phyloP scores from a whole-genome alignment of 176 grass and related monocot species.

The maize (Zea mays) region DNA sequence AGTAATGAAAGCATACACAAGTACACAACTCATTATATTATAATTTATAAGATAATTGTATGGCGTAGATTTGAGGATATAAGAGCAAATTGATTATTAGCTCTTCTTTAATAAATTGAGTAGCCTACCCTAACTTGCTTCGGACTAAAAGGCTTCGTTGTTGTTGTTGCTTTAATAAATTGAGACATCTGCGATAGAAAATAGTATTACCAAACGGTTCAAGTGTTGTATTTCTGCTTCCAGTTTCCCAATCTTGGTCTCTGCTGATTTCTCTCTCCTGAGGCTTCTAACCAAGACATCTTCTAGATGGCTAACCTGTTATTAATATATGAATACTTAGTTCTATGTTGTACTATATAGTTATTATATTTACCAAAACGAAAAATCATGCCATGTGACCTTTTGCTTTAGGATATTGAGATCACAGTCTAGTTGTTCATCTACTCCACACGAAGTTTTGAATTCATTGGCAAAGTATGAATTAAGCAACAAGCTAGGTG shows the following conservation, averaged over 20 bases:
- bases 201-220: conserved; percentile 67
- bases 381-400: conserved; percentile 38
- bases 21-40: background rate
- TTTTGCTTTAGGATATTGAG: conserved; percentile 59
- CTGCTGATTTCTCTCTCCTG: conserved; percentile 79
- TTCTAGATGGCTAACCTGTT: conserved; percentile 73
- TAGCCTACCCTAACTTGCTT: no score
- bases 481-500: conserved; percentile 48
- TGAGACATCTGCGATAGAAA: conserved; percentile 1
- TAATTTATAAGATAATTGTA: conserved; percentile 10
- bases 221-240: conserved; percentile 82
- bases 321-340: conserved; percentile 26
- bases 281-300: conserved; percentile 68
- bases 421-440: conserved; percentile 47
- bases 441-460: conserved; percentile 41
- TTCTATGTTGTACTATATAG: background rate
- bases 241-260: conserved; percentile 60
- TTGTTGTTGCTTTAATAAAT: background rate
- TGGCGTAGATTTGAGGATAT: conserved; percentile 17
- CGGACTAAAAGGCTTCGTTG: no score
- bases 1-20: background rate
- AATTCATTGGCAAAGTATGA: conserved; percentile 47
- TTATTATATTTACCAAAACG: conserved; percentile 24
- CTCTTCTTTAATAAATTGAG: background rate
- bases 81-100: background rate